Percentiles rank a stretch among this genome's conserved stretches.
Conservation (phyloP, 1,284 basidiomycete species). For the Trichosporon sp. region DNA sequence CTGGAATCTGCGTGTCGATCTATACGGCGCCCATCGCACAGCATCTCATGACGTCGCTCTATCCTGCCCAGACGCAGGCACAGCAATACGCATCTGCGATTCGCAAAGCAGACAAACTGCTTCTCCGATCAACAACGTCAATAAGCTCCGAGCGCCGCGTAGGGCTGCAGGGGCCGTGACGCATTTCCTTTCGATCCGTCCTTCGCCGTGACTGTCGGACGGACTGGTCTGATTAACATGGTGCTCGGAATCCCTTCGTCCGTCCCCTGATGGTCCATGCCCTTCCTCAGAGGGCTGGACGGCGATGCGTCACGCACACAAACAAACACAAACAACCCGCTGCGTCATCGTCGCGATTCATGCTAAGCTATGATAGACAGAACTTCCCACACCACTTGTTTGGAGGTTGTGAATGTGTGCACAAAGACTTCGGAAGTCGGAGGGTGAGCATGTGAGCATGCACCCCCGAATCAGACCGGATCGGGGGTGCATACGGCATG, state of each 20-base stretch:
- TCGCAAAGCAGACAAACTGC: background rate
- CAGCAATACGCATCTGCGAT: background rate
- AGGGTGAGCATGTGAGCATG: background rate
- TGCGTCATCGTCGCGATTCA: conserved; percentile 8
- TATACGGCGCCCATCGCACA: background rate
- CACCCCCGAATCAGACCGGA: background rate
- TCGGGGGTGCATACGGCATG: conserved; percentile 1
- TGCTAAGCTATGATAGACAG: background rate
- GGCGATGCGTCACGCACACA: background rate
- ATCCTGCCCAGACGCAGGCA: background rate
- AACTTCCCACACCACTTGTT: background rate
- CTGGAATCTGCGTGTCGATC: background rate
- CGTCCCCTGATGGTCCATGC: background rate
- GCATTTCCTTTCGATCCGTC: background rate
- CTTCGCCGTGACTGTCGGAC: background rate
- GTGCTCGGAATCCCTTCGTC: background rate
- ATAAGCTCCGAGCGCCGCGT: background rate
- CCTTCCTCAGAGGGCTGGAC: background rate
- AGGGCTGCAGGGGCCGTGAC: background rate
- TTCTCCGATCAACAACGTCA: background rate
- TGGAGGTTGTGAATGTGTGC: background rate
- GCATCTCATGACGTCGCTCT: conserved; percentile 3
- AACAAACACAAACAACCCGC: background rate
- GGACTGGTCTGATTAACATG: background rate
- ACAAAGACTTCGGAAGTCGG: background rate